Evolutionary conservation across 2,329 filamentous ascomycete species (phyloP).

Genomic region (Bipolaris oryzae): DNA sequence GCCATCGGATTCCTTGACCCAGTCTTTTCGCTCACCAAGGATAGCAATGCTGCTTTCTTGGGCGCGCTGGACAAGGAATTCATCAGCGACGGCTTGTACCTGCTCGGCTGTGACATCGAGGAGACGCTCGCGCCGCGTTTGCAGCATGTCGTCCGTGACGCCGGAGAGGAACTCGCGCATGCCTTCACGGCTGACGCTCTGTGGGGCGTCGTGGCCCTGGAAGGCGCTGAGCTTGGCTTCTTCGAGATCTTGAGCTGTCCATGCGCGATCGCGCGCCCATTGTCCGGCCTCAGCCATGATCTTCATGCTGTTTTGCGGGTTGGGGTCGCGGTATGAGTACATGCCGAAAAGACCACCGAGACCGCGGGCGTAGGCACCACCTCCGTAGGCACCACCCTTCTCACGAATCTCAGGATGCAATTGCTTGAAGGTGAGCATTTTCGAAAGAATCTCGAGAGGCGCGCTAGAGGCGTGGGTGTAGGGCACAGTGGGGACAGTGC

Average conservation of each 20-base stretch:
- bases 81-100: conserved; percentile 79
- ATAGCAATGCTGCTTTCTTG: conserved; percentile 71
- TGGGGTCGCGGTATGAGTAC: conserved; percentile 96
- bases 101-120: conserved; percentile 84
- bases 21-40: conserved; percentile 81
- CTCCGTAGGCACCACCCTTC: conserved; percentile 95
- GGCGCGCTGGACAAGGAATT: conserved; percentile 74
- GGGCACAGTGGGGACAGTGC: conserved; percentile 80
- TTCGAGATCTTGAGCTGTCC: conserved; percentile 84
- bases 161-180: conserved; percentile 85
- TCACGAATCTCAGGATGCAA: conserved; percentile 97
- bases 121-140: conserved; percentile 79
- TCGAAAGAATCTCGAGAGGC: conserved; percentile 83
- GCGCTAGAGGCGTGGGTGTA: conserved; percentile 79
- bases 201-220: conserved; percentile 86
- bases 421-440: conserved; percentile 94
- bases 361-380: conserved; percentile 80
- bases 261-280: conserved; percentile 81
- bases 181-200: conserved; percentile 85
- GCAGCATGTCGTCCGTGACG: conserved; percentile 86
- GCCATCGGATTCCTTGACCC: conserved; percentile 65
- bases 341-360: conserved; percentile 89
- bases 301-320: conserved; percentile 83
- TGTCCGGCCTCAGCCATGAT: conserved; percentile 83
- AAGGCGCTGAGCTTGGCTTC: conserved; percentile 97